These are phyloP conservation scores for Solidago caesia DNA, from an alignment of 129 eudicot species.

Conservation along the genomic window DNA sequence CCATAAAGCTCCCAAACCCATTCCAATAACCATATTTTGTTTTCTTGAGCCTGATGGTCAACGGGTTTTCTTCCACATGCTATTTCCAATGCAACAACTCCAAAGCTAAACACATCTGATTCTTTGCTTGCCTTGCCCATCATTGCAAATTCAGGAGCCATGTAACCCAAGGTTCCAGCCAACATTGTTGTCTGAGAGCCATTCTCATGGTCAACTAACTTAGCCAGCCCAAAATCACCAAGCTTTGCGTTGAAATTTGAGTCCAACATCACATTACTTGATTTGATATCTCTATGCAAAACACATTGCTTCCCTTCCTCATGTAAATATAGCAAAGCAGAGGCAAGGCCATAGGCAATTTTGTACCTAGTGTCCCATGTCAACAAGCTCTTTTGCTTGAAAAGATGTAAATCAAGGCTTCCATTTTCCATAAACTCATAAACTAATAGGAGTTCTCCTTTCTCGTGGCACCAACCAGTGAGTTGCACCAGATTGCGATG, in stretches of 20 bases:
- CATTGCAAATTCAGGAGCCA: conserved; percentile 36
- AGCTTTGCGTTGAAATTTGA: conserved; percentile 33
- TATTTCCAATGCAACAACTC: conserved; percentile 36
- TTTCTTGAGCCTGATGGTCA: not conserved
- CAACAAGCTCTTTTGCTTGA: conserved; percentile 20
- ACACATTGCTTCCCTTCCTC: conserved; percentile 46
- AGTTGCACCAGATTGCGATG: conserved; percentile 44
- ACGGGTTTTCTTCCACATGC: conserved; percentile 37
- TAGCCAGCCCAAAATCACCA: conserved; percentile 42
- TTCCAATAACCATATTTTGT: conserved; percentile 23
- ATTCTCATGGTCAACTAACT: conserved; percentile 36
- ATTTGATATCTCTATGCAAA: conserved; percentile 40
- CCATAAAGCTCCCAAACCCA: conserved; percentile 44
- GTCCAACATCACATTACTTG: conserved; percentile 39
- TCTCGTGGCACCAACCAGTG: conserved; percentile 47
- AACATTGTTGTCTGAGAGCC: conserved; percentile 26
- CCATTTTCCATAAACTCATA: conserved; percentile 26
- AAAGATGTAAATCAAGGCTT: conserved; percentile 42
- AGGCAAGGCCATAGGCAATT: conserved; percentile 36
- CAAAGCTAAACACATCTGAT: conserved; percentile 36
- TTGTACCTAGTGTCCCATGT: not conserved
- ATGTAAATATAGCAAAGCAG: conserved; percentile 43
- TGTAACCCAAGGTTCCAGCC: conserved; percentile 43
- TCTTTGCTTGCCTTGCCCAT: conserved; percentile 35
- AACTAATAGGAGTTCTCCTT: conserved; percentile 32